Percentiles rank a stretch among this genome's conserved stretches.
Conservation (phyloP, 192 early-diverging fungal genomes). For the Pilaira anomala region DNA sequence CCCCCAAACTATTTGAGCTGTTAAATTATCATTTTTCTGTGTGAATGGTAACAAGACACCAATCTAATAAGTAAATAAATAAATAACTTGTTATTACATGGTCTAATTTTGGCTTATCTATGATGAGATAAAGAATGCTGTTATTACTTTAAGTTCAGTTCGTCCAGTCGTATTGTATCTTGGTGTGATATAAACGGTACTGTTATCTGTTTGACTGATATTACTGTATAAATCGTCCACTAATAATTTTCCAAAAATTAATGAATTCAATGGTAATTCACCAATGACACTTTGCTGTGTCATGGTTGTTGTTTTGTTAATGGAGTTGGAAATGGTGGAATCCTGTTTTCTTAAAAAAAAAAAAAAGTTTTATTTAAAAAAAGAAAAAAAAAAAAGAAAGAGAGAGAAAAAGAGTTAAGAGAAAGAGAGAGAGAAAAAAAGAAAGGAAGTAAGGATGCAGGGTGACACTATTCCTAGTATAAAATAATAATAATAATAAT, state of each 20-base stretch:
- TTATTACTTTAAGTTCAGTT: conserved; percentile 30
- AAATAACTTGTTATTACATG: background rate
- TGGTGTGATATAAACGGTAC: conserved; percentile 23
- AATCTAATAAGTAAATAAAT: conserved; percentile 15
- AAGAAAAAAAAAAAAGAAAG: background rate
- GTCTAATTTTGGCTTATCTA: no score
- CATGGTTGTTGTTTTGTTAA: conserved; percentile 9
- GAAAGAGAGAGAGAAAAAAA: conserved; percentile 2
- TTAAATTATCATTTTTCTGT: conserved; percentile 31
- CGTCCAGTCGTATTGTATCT: conserved; percentile 15
- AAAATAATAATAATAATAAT: no score
- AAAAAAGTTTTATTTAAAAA: no score
- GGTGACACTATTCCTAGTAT: background rate
- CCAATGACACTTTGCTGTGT: conserved; percentile 4
- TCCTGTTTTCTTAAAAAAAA: background rate
- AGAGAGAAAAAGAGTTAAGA: conserved; percentile 10
- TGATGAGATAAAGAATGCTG: background rate
- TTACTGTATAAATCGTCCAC: conserved; percentile 11
- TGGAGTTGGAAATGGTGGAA: no score
- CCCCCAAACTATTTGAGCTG: conserved; percentile 39
- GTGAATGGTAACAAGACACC: conserved; percentile 36
- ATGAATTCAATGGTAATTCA: conserved; percentile 2
- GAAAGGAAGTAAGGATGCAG: background rate
- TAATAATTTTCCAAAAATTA: conserved; percentile 19
- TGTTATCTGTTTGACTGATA: conserved; percentile 22